Evolutionary conservation across 2,329 filamentous ascomycete genomes (phyloP), one percentile per base, ranked within the genome.

Genomic region (Metarhizium robertsii): DNA sequence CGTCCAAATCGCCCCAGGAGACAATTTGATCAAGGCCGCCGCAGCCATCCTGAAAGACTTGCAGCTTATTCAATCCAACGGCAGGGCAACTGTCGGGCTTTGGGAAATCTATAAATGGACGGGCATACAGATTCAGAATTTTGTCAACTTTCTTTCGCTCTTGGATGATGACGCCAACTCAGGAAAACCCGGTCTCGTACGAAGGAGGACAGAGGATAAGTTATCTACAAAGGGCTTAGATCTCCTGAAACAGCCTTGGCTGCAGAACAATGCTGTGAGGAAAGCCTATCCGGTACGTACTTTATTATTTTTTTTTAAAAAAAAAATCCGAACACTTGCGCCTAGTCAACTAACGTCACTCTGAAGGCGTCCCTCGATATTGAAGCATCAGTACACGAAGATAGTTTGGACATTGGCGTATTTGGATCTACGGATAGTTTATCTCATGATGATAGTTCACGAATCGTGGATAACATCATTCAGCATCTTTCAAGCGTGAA

Each of bases 41-140:
- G 66, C 60, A 4, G 66, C 73, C 13, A 81, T 96, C 2, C 90
- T 95, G 64, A 62, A 64, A 0, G 88, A 95, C 62, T 69, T 96
- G 0, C 73, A 79, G 40, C 66, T 73, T 4, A 85, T 96, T 40
- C 79, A 61, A 11, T 56, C 57, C 77, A 20, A 76, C 61, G 30
- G 69, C 71, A 2, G 78, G 75, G 50, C 83, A 83, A 64, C 77
- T 1, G 83, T 83, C 0, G 83, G 83, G 1, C 71, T 96, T 1
- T 82, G 81, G 72, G 85, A 95, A 66, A 85, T 96, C 42, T 70
- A 76, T 20, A 69, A 77, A 16, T 96, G 90, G 90, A 92, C 88
- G 0, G 87, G 86, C 0, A 71, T 90, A 2, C 74, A 69, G 54
- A 69, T 95, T 1, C 80, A 88, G 61, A 84, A 80, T 0, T 92